These are phyloP conservation scores for Actinomortierella ambigua DNA, from an alignment of 371 early-diverging fungal species.

Conservation along the genomic window DNA sequence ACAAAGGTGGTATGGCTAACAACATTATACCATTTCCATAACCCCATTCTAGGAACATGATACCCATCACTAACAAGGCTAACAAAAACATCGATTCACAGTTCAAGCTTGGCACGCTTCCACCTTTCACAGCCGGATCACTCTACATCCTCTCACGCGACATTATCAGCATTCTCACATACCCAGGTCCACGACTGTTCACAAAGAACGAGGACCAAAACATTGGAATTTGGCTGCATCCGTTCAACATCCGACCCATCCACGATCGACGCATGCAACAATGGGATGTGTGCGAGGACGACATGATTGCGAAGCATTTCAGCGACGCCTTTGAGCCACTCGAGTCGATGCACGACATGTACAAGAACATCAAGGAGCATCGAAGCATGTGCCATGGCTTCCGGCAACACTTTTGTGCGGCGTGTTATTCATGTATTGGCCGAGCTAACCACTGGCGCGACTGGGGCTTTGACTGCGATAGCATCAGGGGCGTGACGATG, in stretches of 20 bases:
- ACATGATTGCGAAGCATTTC: conserved; percentile 61
- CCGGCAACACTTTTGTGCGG: conserved; percentile 52
- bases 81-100: conserved; percentile 55
- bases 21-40: background rate
- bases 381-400: conserved; percentile 50
- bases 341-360: conserved; percentile 54
- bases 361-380: conserved; percentile 49
- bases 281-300: conserved; percentile 58
- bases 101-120: conserved; percentile 59
- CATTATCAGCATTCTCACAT: conserved; percentile 51
- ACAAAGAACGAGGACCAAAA: conserved; percentile 57
- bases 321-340: conserved; percentile 23
- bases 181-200: conserved; percentile 53
- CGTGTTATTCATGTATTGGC: conserved; percentile 64
- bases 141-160: conserved; percentile 60
- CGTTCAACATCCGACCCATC: conserved; percentile 55
- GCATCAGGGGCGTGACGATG: conserved; percentile 55
- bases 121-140: conserved; percentile 59
- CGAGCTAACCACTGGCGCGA: conserved; percentile 60
- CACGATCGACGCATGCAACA: conserved; percentile 65
- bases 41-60: conserved; percentile 42
- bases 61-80: conserved; percentile 37
- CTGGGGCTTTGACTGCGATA: conserved; percentile 55
- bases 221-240: conserved; percentile 63
- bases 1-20: background rate